A percentile compares a stretch with the other conserved stretches of the same genome.
Conservation (phyloP, 257 asterid species). For the Echites panduratus region DNA sequence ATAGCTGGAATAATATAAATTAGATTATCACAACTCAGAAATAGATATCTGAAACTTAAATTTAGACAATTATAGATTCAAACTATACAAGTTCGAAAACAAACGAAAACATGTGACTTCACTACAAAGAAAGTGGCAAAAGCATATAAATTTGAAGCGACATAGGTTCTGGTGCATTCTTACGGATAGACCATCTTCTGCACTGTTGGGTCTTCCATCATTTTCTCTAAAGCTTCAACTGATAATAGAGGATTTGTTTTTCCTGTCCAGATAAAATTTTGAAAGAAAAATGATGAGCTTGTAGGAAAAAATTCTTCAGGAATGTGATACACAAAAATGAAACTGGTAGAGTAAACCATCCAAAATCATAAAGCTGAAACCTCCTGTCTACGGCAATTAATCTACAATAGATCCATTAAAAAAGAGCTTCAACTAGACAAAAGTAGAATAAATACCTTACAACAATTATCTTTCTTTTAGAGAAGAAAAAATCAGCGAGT, state of each 20-base stretch:
- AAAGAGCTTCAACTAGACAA: neutral
- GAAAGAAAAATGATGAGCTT: neutral
- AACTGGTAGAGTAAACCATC: neutral
- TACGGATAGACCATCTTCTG: constrained; percentile 98
- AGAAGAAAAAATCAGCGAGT: neutral
- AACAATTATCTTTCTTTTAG: neutral
- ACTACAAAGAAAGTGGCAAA: neutral
- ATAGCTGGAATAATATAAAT: constrained; percentile 43
- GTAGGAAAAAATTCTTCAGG: neutral
- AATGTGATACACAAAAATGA: neutral
- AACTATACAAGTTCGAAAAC: neutral
- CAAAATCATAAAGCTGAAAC: neutral
- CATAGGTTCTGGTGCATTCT: constrained; percentile 26
- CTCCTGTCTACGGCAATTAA: neutral
- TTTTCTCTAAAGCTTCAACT: constrained; percentile 94
- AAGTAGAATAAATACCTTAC: neutral
- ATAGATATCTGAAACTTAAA: neutral
- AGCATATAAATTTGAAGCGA: constrained; percentile 11
- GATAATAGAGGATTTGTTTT: constrained; percentile 52
- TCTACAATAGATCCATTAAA: neutral
- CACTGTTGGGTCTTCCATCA: constrained; percentile 99
- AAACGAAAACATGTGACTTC: neutral
- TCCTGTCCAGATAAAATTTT: constrained; percentile 37
- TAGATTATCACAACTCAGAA: neutral
- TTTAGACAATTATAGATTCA: neutral